A percentile compares a stretch with the other conserved stretches of the same genome.
Evolutionary conservation across 352 stramenopile genomes (phyloP).

Genomic region (Globisporangium cystogenes): DNA sequence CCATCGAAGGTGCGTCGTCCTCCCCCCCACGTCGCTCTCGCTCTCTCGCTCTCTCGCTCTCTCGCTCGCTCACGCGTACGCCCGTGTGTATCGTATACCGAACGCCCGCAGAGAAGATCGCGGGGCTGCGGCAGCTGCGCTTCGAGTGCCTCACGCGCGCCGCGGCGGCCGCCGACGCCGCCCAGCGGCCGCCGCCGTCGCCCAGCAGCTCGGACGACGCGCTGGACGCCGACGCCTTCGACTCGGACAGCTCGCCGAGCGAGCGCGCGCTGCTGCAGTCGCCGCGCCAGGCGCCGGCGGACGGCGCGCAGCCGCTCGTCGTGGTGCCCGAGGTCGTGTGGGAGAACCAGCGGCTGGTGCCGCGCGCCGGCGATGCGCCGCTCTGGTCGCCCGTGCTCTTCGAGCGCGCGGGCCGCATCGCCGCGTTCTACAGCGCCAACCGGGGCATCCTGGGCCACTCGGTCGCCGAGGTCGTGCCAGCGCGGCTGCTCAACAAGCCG

Average conservation of each 20-base stretch:
- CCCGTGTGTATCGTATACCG: no score
- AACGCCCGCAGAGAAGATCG: constrained; percentile 40
- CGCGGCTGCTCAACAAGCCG: constrained; percentile 58
- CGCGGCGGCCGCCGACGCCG: background rate
- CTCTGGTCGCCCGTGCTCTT: constrained; percentile 34
- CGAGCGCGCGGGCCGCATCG: constrained; percentile 31
- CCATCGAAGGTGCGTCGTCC: constrained; percentile 52
- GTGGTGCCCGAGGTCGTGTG: constrained; percentile 49
- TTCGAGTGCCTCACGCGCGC: constrained; percentile 23
- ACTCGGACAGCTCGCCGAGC: constrained; percentile 6
- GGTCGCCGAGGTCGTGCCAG: constrained; percentile 57
- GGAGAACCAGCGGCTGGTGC: constrained; percentile 33
- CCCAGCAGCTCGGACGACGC: constrained; percentile 19
- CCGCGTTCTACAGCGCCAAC: constrained; percentile 59
- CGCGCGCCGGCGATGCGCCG: background rate
- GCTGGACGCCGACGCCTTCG: constrained; percentile 19
- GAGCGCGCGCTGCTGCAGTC: constrained; percentile 3
- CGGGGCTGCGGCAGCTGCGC: constrained; percentile 30
- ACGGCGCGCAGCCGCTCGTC: constrained; percentile 19
- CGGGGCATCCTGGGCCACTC: constrained; percentile 47
- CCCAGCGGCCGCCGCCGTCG: constrained; percentile 5
- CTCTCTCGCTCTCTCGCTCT: background rate
- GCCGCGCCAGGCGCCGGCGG: background rate
- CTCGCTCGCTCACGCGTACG: background rate
- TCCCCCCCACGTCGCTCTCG: no score